Evolutionary conservation across 2,329 filamentous ascomycete species (phyloP), one percentile per base, ranked within the genome.

Genomic region (Malbranchea cinnamomea): DNA sequence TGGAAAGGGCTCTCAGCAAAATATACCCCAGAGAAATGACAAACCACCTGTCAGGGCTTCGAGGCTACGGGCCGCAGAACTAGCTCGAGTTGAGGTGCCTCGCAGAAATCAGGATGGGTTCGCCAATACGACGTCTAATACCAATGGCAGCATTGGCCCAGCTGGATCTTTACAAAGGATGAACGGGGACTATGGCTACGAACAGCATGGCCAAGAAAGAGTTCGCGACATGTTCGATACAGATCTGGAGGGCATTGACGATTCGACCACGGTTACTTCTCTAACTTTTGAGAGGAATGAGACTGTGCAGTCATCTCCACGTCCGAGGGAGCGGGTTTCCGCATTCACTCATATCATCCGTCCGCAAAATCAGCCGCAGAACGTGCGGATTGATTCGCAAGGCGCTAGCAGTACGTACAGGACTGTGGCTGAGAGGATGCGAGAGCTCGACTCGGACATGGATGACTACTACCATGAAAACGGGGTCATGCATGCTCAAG

Each of bases 181-280:
- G 8, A 26, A 24, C 10, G 15, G 15, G 17, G 22, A 28, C 14
- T n/a, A 23, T 7, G 15, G 10, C 4, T 26, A 2, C 12, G 9
- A 10, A 12, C 11, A 11, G 9, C 13, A 19, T 5, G 9, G 10
- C 13, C 15, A 15, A 28, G 32, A 24, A 11, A 42, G 45, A 16
- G 8, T 7, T 19, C 43, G 43, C 18, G 53, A 57, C 35, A 42
- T 48, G 35, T 59, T 59, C 37, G 56, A 59, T 36, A 59, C 56
- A 4, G 56, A 59, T 37, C 53, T 58, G 6, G 56, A 59, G 34
- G 55, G 49, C 7, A 41, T 57, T 6, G 56, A 59, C 43, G 56
- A 59, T 37, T 58, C 56, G 3, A 59, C 56, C 5, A 49, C 57
- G 41, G 49, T 47, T 12, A 52, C 49, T 13, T 57, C 59, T 44